Evolutionary conservation across 805 yeast genomes (phyloP).

Genomic region (Metschnikowia dekortorum): DNA sequence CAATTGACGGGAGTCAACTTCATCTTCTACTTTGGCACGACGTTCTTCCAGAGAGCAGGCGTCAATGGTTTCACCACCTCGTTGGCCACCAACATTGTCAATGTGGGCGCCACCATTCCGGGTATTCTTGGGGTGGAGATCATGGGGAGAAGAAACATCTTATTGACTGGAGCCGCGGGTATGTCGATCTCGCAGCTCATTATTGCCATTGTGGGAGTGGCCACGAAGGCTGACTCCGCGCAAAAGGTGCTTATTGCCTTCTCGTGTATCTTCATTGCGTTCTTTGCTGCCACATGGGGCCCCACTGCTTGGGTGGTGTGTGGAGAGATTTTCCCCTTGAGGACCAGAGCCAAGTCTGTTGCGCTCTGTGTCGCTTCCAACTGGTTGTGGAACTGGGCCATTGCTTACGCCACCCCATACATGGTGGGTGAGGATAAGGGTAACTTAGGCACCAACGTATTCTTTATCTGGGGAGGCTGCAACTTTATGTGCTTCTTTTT

Average conservation of each 20-base stretch:
- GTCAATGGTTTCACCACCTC: slow-evolving; percentile 37
- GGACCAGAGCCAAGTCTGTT: slow-evolving; percentile 37
- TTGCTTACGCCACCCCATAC: slow-evolving; percentile 40
- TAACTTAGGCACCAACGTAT: slow-evolving; percentile 37
- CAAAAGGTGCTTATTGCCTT: slow-evolving; percentile 35
- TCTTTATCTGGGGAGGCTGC: slow-evolving; percentile 42
- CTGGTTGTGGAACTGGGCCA: slow-evolving; percentile 42
- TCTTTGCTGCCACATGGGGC: slow-evolving; percentile 41
- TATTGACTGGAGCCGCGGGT: slow-evolving; percentile 58
- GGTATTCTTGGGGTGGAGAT: slow-evolving; percentile 51
- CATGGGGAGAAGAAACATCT: slow-evolving; percentile 61
- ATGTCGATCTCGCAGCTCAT: slow-evolving; percentile 55
- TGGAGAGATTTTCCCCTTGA: slow-evolving; percentile 35
- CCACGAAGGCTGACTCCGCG: slow-evolving; percentile 32
- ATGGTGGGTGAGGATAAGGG: slow-evolving; percentile 38
- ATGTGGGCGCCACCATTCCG: slow-evolving; percentile 35
- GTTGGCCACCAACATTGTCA: slow-evolving; percentile 37
- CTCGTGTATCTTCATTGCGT: slow-evolving; percentile 36
- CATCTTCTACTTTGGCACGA: slow-evolving; percentile 83
- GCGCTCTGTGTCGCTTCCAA: slow-evolving; percentile 39
- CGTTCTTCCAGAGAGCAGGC: slow-evolving; percentile 71
- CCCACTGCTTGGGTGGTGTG: slow-evolving; percentile 38
- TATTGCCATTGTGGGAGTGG: slow-evolving; percentile 42
- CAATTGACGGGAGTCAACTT: slow-evolving; percentile 90
- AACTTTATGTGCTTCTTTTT: slow-evolving; percentile 31